These are phyloP conservation scores for Letharia columbiana DNA, from an alignment of 495 filamentous ascomycete genomes.

Conservation along the genomic window DNA sequence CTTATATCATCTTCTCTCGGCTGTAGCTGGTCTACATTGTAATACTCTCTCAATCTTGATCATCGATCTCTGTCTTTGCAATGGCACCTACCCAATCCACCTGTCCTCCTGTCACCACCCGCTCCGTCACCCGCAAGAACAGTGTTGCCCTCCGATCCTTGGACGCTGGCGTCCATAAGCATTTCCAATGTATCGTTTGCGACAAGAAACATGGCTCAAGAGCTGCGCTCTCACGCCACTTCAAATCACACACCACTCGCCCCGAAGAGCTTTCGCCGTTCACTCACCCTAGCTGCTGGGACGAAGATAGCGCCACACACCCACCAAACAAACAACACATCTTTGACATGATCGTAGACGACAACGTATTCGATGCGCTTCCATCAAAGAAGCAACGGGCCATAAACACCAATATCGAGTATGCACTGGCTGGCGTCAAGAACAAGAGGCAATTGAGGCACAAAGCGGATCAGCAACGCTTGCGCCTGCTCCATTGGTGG, in stretches of 20 bases:
- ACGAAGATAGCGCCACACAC: not conserved
- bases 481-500: not conserved
- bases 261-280: not conserved
- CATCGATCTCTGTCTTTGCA: not conserved
- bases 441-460: not conserved
- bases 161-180: not conserved
- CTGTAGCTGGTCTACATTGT: not conserved
- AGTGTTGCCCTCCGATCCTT: not conserved
- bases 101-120: not conserved
- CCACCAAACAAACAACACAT: not conserved
- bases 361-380: not conserved
- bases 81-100: not conserved
- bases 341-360: not conserved
- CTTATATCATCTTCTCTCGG: not conserved
- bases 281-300: not conserved
- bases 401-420: not conserved
- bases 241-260: not conserved
- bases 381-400: not conserved
- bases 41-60: not conserved
- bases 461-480: not conserved
- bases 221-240: constrained; percentile 3
- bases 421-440: not conserved
- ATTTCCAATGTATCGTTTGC: not conserved
- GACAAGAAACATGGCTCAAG: not conserved
- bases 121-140: not conserved